Percentiles rank a stretch among this genome's conserved stretches.
Conservation (phyloP, 2,329 filamentous ascomycete species). For the Fusarium musae region DNA sequence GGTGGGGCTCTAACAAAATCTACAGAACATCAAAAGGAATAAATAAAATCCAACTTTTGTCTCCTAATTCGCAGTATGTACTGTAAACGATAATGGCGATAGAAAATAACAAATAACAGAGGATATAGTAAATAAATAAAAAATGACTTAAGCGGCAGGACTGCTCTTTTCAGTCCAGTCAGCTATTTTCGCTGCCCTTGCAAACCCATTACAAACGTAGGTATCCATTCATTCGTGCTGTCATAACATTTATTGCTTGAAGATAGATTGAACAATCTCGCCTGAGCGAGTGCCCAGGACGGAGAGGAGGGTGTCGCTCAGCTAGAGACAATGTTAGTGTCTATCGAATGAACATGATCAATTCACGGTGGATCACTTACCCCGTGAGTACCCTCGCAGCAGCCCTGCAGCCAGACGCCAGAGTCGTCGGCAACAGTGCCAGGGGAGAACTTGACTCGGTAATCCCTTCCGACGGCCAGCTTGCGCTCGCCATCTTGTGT, state of each 20-base stretch:
- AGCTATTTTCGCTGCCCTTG: slow-evolving; percentile 41
- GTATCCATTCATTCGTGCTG: slow-evolving; percentile 36
- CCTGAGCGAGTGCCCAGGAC: slow-evolving; percentile 80
- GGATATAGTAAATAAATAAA: slow-evolving; percentile 27
- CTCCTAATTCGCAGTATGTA: slow-evolving; percentile 10
- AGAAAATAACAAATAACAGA: slow-evolving; percentile 16
- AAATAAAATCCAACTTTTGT: slow-evolving; percentile 15
- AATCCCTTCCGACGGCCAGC: slow-evolving; percentile 80
- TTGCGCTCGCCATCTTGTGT: slow-evolving; percentile 54
- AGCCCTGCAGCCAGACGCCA: slow-evolving; percentile 93
- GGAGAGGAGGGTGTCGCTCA: slow-evolving; percentile 85
- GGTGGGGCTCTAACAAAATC: slow-evolving; percentile 22
- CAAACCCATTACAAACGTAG: slow-evolving; percentile 38
- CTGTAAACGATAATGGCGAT: slow-evolving; percentile 13
- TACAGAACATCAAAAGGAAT: slow-evolving; percentile 27
- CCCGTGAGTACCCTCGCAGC: slow-evolving; percentile 91
- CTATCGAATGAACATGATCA: slow-evolving; percentile 1
- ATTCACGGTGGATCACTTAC: slow-evolving; percentile 65
- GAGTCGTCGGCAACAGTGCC: slow-evolving; percentile 76
- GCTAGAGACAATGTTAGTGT: slow-evolving; percentile 53
- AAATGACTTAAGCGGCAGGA: slow-evolving; percentile 20
- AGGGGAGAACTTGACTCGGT: slow-evolving; percentile 77
- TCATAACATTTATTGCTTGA: slow-evolving; percentile 53
- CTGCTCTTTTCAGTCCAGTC: slow-evolving; percentile 26
- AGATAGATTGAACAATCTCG: slow-evolving; percentile 82